Base-by-base conservation (phyloP, 2,329 filamentous ascomycete genomes). In the Trichoderma oligosporum region DNA sequence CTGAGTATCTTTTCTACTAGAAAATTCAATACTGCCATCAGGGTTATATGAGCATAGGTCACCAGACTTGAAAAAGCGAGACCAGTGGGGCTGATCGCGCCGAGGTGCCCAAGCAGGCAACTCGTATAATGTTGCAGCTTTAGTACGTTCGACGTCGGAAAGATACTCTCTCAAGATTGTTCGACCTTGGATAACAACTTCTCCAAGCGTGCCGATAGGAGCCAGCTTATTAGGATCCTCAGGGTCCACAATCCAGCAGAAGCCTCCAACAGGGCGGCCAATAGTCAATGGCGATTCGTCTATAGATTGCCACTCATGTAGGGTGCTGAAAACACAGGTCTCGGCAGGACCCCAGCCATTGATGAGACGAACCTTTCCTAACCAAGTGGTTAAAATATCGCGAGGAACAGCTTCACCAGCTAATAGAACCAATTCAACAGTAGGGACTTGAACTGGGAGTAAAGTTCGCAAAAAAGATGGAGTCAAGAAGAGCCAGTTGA, bases 1-100 rank as follows among this genome's bases (percentile, higher is more conserved):
- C 63, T 83, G 81, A 0, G 74, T 74, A 61, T 84, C 81, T 61
- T 80, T 81, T 18, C 82, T 72, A 39, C 79, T 79, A 33, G 78
- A 64, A 53, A 74, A 78, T 0, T 72, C 61, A 3, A 79, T 63
- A 24, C 64, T 64, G 1, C 73, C 73, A 42, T 76, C 70, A 0
- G 65, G 63, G 27, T 72, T 65, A n/a, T 76, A 76, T 41, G 64
- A 65, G 4, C 67, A 76, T 4, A 79, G 67, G 58, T 80, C 77
- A 4, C 77, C 77, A 1, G 77, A 77, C 56, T 72, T 73, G 61
- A 78, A 80, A 7, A 73, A 60, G 8, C 52, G 51, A 18, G 36
- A 48, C 6, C 67, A 67, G 33, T n/a, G 27, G 16, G 46, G 14
- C 7, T 52, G 33, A 8, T 56, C 33, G 18, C 27, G 54, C 14